Conservation (phyloP, 1,284 basidiomycete genomes). For the Fomitopsis betulina region DNA sequence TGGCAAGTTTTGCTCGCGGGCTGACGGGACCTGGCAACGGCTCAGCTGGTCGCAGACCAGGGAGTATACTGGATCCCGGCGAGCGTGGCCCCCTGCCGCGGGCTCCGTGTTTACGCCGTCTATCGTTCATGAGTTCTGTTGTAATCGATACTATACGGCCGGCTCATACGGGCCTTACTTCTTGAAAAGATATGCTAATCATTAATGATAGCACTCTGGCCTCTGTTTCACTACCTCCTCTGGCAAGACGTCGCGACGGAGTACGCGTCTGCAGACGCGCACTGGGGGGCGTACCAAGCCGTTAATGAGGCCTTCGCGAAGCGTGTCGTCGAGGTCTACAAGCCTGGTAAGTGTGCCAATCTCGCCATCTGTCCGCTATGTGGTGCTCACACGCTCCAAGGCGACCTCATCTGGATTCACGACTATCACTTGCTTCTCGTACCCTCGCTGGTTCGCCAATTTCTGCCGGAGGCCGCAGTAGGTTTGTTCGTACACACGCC, state of each 20-base stretch:
- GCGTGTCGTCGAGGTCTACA: constrained; percentile 73
- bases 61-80: not conserved
- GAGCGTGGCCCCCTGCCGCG: not conserved
- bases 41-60: not conserved
- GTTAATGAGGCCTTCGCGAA: constrained; percentile 87
- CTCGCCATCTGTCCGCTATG: too few relatives aligned
- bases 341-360: constrained; percentile 57
- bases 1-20: not conserved
- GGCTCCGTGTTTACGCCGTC: too few relatives aligned
- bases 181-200: not conserved
- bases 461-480: constrained; percentile 71
- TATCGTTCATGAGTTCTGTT: too few relatives aligned
- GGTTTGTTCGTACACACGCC: constrained; percentile 5
- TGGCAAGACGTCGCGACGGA: constrained; percentile 93
- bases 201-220: constrained; percentile 77
- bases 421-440: constrained; percentile 94
- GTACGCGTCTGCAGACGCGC: constrained; percentile 75
- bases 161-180: too few relatives aligned
- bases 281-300: constrained; percentile 82
- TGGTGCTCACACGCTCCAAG: constrained; percentile 26
- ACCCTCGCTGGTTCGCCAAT: constrained; percentile 79
- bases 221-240: constrained; percentile 96
- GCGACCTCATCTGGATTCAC: constrained; percentile 89
- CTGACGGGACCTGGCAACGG: not conserved
- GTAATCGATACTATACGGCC: too few relatives aligned